Evolutionary conservation across 225 moss, liverwort and hornwort species (phyloP).

Genomic region (Pseudisothecium myosuroides): DNA sequence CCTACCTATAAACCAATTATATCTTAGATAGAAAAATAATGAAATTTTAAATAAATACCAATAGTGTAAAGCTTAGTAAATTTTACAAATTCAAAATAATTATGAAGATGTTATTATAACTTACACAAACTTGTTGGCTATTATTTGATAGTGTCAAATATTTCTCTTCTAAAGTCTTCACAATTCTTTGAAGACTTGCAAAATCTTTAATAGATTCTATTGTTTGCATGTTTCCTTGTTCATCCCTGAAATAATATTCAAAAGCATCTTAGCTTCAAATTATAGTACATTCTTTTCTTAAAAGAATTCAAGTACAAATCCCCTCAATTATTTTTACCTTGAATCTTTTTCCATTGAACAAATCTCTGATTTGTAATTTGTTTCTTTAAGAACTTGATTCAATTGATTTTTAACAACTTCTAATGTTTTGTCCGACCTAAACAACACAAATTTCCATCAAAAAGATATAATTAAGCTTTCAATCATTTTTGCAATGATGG

Average conservation of each 20-base stretch:
- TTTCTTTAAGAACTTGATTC: background rate
- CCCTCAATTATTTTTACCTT: background rate
- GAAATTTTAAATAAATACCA: background rate
- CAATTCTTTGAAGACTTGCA: background rate
- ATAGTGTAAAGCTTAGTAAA: too few species aligned
- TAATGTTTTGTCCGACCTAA: constrained; percentile 4
- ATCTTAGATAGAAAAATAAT: too few species aligned
- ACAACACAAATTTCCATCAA: background rate
- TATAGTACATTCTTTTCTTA: too few species aligned
- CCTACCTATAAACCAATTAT: background rate
- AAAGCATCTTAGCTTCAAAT: too few species aligned
- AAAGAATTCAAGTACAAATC: too few species aligned
- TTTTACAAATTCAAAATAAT: too few species aligned
- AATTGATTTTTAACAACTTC: constrained; percentile 3
- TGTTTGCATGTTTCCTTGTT: background rate
- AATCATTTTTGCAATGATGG: background rate
- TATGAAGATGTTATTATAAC: background rate
- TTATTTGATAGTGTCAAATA: background rate
- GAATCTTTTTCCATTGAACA: background rate
- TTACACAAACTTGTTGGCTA: constrained; percentile 1
- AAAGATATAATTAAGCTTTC: too few species aligned
- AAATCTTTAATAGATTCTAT: background rate
- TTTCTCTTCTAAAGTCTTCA: constrained; percentile 14
- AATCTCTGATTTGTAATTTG: background rate
- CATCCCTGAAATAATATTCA: background rate